Evolutionary conservation across 306 rosid species (phyloP).

Genomic region (Cicer judaicum): DNA sequence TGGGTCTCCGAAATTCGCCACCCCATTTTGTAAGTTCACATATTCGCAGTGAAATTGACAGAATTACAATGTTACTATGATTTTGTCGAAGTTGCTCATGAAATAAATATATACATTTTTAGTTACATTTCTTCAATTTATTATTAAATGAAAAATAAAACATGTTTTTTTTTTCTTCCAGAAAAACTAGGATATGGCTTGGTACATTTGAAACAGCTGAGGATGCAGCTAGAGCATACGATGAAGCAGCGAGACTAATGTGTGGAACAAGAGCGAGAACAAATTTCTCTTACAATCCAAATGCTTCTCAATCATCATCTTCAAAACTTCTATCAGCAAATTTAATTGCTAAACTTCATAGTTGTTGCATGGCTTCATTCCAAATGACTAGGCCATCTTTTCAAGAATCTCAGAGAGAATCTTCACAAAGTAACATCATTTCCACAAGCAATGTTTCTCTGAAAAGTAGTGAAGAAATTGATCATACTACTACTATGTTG

Average conservation of each 20-base stretch:
- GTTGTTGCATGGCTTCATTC: conserved; percentile 84
- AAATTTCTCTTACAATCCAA: conserved; percentile 86
- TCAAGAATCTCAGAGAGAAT: conserved; percentile 50
- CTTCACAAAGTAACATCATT: conserved; percentile 23
- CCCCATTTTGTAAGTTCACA: conserved; percentile 75
- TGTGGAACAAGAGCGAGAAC: conserved; percentile 88
- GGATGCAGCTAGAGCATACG: conserved; percentile 92
- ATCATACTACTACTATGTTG: conserved; percentile 9
- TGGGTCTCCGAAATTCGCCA: conserved; percentile 99
- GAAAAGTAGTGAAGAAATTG: conserved; percentile 29
- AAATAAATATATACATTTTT: background rate
- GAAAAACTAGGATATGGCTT: conserved; percentile 96
- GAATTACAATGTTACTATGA: too few relatives aligned
- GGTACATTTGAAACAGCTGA: conserved; percentile 97
- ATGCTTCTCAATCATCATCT: conserved; percentile 69
- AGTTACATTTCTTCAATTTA: background rate
- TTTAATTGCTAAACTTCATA: conserved; percentile 83
- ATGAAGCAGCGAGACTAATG: conserved; percentile 95
- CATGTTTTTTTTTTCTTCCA: conserved; percentile 31
- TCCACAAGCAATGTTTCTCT: conserved; percentile 40
- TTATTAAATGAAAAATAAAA: background rate
- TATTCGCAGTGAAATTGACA: too few relatives aligned
- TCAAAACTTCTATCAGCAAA: conserved; percentile 91
- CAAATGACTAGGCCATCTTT: conserved; percentile 65
- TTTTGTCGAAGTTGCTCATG: too few relatives aligned